Conservation (phyloP, 2,329 filamentous ascomycete species). For the Cladosporium sp. region DNA sequence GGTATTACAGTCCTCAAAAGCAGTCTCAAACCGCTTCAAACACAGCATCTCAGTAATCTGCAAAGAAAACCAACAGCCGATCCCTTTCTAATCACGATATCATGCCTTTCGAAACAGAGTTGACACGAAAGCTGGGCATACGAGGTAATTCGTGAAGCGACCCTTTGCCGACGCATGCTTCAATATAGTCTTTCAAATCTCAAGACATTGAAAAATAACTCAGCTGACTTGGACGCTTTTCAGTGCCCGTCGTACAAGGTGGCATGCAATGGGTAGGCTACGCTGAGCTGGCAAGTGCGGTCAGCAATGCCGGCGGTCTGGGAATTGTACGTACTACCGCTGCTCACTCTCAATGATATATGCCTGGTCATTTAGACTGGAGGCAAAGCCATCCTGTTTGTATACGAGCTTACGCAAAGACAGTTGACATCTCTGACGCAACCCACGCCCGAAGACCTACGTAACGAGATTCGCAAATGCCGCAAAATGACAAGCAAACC, state of each 20-base stretch:
- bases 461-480: conserved; percentile 88
- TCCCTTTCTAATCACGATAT: conserved; percentile 11
- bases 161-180: too few relatives aligned
- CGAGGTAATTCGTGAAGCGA: too few relatives aligned
- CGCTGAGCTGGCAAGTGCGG: conserved; percentile 72
- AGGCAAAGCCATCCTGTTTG: too few relatives aligned
- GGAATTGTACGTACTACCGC: conserved; percentile 60
- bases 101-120: conserved; percentile 66
- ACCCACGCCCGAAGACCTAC: conserved; percentile 88
- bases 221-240: not conserved
- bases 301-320: conserved; percentile 76
- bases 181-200: too few relatives aligned
- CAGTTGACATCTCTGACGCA: conserved; percentile 76
- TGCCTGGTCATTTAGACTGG: too few relatives aligned
- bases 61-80: too few relatives aligned
- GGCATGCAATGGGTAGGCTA: conserved; percentile 87
- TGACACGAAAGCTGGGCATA: conserved; percentile 63
- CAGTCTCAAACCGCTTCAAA: too few relatives aligned
- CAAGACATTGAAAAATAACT: too few relatives aligned
- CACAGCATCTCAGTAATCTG: too few relatives aligned
- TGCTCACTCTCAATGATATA: too few relatives aligned
- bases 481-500: conserved; percentile 74
- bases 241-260: conserved; percentile 80
- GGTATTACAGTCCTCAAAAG: too few relatives aligned
- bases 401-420: too few relatives aligned